Conservation (phyloP, 2,329 filamentous ascomycete species). For the Xylariomycetidae sp. region DNA sequence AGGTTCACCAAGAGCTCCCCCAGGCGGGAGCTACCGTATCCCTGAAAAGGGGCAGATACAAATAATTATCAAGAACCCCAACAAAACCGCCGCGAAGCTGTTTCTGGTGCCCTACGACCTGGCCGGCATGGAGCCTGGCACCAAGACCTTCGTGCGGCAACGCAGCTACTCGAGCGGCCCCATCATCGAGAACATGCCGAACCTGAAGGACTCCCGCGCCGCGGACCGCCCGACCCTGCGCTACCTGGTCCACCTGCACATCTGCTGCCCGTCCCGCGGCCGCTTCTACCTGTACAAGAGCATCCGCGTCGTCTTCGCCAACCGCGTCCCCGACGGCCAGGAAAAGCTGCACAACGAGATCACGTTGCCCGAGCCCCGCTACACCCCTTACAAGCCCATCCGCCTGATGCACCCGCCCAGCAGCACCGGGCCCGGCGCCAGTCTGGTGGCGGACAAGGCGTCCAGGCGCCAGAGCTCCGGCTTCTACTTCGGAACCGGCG, state of each 20-base stretch:
- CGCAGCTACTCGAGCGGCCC: slow-evolving; percentile 86
- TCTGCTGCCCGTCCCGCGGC: slow-evolving; percentile 78
- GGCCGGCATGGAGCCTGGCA: slow-evolving; percentile 84
- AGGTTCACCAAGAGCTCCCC: slow-evolving; percentile 59
- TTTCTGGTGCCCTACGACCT: slow-evolving; percentile 93
- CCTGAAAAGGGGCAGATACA: slow-evolving; percentile 91
- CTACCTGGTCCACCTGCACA: slow-evolving; percentile 88
- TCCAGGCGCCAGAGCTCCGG: slow-evolving; percentile 53
- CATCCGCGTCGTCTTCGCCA: slow-evolving; percentile 92
- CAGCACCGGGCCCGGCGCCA: slow-evolving; percentile 38
- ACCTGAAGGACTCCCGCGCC: slow-evolving; percentile 18
- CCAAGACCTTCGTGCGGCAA: slow-evolving; percentile 93
- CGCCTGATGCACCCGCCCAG: slow-evolving; percentile 41
- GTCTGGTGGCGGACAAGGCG: slow-evolving; percentile 53
- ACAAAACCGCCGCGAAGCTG: slow-evolving; percentile 95
- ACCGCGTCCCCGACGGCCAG: slow-evolving; percentile 90
- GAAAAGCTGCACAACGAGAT: slow-evolving; percentile 88
- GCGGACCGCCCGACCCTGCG: slow-evolving; percentile 66
- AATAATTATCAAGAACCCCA: slow-evolving; percentile 96
- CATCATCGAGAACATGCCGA: slow-evolving; percentile 62
- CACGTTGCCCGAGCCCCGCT: slow-evolving; percentile 81
- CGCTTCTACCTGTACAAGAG: slow-evolving; percentile 88
- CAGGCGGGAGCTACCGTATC: slow-evolving; percentile 88
- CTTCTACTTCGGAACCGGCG: slow-evolving; percentile 33
- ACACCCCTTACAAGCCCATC: slow-evolving; percentile 72